These are phyloP conservation scores for Eugenia klotzschiana DNA, from an alignment of 441 rosid genomes.

Conservation along the genomic window DNA sequence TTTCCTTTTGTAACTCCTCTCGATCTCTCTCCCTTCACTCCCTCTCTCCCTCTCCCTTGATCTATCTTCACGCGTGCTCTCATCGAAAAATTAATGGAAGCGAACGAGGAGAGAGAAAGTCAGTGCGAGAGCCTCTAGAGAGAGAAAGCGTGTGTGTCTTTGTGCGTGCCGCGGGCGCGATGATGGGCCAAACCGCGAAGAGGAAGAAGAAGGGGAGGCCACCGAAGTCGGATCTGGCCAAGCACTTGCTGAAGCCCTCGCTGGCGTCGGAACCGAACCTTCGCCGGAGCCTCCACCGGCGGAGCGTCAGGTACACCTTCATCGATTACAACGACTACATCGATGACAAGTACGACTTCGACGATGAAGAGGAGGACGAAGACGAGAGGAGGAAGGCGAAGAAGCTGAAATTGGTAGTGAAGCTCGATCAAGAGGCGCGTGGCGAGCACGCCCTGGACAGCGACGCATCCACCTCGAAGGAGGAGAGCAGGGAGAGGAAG, in stretches of 20 bases:
- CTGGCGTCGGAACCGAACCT: constrained; percentile 17
- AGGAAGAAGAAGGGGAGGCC: constrained; percentile 93
- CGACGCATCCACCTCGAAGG: background rate
- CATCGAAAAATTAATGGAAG: constrained; percentile 21
- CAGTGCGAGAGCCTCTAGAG: constrained; percentile 9
- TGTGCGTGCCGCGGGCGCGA: background rate
- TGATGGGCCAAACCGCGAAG: constrained; percentile 78
- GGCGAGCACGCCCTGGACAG: background rate
- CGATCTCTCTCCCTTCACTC: no score
- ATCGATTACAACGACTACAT: constrained; percentile 60
- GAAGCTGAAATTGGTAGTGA: background rate
- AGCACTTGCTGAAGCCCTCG: constrained; percentile 9
- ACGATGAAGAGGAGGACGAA: constrained; percentile 26
- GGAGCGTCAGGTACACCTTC: constrained; percentile 71
- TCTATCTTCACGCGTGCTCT: no score
- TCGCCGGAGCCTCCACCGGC: constrained; percentile 63
- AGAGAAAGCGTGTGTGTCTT: background rate
- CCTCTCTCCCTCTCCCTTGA: no score
- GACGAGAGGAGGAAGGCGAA: background rate
- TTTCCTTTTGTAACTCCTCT: no score
- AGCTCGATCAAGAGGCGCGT: background rate
- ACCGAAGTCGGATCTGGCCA: constrained; percentile 78
- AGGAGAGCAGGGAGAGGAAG: background rate
- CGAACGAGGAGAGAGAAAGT: constrained; percentile 11
- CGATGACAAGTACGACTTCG: constrained; percentile 36